Base-by-base conservation (phyloP, 495 filamentous ascomycete genomes). In the Penicillium subrubescens region DNA sequence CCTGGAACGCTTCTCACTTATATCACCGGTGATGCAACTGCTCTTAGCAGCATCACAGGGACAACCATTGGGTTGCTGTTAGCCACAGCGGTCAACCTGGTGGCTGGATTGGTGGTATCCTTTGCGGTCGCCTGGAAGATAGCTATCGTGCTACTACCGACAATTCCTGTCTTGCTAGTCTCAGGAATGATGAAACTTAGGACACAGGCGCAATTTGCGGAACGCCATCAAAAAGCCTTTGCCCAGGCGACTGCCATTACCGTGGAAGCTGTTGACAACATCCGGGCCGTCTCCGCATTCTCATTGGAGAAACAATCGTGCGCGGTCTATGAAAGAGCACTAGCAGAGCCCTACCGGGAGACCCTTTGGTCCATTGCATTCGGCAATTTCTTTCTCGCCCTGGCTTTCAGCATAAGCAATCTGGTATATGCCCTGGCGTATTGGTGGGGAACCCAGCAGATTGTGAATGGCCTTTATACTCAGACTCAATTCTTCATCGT, bases 401-500 rank as follows among this genome's bases (percentile, higher is more conserved):
- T 74, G 8, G 75, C 78, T 6, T 81, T 77, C 68, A 76, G 77
- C 25, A 71, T 81, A 46, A 80, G 77, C 63, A 77, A 84, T 58
- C 72, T 87, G 15, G 81, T 90, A 15, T 87, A 88, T 69, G 88
- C 87, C 0, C 73, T 91, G 25, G 87, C 87, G 0, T 90, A 90
- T 71, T 90, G 87, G 84, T 91, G 88, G 82, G 88, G 87, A 5
- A 80, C 84, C 0, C 79, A 75, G 37, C 82, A 86, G 61, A 83
- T 90, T 23, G 75, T 82, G 17, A 71, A 78, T 44, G 87, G 87
- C 1, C 63, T 80, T 21, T 89, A 89, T 61, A 80, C 81, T 0
- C 82, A 81, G 29, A 79, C 82, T 5, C 81, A 90, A 60, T 90
- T 91, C 74, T 90, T 90, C 72, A 89, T 89, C 61, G 85, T 90